A percentile compares a stretch with the other conserved stretches of the same genome.
phyloP scores from a whole-genome alignment of 2,329 filamentous ascomycete genomes.

The Endoconidiophora laricicola region DNA sequence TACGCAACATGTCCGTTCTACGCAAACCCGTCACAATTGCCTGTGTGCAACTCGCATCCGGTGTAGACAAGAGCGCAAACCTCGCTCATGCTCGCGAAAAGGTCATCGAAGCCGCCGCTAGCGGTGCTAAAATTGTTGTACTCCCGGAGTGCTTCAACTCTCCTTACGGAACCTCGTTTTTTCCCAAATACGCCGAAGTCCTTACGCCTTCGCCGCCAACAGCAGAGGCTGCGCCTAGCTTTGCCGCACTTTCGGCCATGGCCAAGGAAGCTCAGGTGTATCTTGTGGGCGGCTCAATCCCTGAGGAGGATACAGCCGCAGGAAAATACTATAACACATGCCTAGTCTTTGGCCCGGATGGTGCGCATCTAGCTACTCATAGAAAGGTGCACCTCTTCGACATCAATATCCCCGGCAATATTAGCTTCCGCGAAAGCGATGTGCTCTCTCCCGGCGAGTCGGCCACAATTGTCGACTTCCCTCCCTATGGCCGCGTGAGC shows the following conservation, averaged over 20 bases:
- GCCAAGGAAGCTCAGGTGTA: slow-evolving; percentile 66
- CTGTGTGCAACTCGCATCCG: slow-evolving; percentile 65
- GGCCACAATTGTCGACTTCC: slow-evolving; percentile 70
- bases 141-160: slow-evolving; percentile 98
- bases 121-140: slow-evolving; percentile 72
- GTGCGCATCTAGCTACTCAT: slow-evolving; percentile 69
- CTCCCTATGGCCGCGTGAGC: slow-evolving; percentile 73
- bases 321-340: slow-evolving; percentile 78
- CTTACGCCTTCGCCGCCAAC: slow-evolving; percentile 57
- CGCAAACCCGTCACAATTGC: slow-evolving; percentile 65
- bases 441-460: slow-evolving; percentile 74
- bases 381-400: slow-evolving; percentile 95
- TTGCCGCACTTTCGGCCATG: slow-evolving; percentile 65
- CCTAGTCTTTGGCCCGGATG: slow-evolving; percentile 63
- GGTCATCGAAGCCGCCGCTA: slow-evolving; percentile 61
- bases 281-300: slow-evolving; percentile 82
- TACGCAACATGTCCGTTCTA: slow-evolving; percentile 31
- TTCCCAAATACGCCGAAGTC: slow-evolving; percentile 80
- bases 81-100: slow-evolving; percentile 65
- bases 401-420: slow-evolving; percentile 91
- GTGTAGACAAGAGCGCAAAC: slow-evolving; percentile 71
- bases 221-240: slow-evolving; percentile 57
- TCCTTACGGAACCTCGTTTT: slow-evolving; percentile 81
- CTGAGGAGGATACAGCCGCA: slow-evolving; percentile 48
- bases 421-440: slow-evolving; percentile 79